Percentiles rank a stretch among this genome's conserved stretches.
Conservation (phyloP, 805 yeast species). For the Brettanomyces bruxellensis region DNA sequence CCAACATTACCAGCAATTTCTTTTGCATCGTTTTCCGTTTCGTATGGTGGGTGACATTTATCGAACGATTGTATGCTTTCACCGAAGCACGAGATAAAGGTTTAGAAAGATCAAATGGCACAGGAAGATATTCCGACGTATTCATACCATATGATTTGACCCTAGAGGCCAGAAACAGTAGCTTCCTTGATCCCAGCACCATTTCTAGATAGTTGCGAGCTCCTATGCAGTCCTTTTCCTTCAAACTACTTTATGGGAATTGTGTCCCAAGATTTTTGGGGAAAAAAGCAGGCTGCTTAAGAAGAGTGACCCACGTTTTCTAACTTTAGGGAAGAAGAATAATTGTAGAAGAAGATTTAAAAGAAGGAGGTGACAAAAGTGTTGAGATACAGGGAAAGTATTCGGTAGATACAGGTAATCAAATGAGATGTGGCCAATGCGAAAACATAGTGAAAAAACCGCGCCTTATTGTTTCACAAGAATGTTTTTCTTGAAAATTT, state of each 20-base stretch:
- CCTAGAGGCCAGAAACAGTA: conserved; percentile 7
- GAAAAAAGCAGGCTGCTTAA: too few species aligned
- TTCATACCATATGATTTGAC: neutral
- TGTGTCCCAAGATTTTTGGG: too few species aligned
- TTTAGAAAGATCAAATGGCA: conserved; percentile 7
- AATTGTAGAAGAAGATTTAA: too few species aligned
- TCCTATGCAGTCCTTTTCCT: too few species aligned
- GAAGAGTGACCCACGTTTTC: too few species aligned
- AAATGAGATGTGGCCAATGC: too few species aligned
- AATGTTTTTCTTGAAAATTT: too few species aligned
- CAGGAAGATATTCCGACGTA: conserved; percentile 2
- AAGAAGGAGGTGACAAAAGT: too few species aligned
- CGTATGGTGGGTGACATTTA: conserved; percentile 8
- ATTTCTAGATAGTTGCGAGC: neutral
- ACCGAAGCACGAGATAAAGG: conserved; percentile 19
- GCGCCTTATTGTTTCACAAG: too few species aligned
- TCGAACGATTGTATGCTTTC: conserved; percentile 11
- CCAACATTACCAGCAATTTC: conserved; percentile 5
- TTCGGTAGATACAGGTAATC: neutral
- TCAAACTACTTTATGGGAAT: too few species aligned
- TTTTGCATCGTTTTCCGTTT: conserved; percentile 2
- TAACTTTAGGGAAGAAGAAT: too few species aligned
- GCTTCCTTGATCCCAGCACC: neutral
- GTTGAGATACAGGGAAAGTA: neutral
- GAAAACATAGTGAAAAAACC: too few species aligned